These are phyloP conservation scores for Craspedostauros australis DNA, from an alignment of 108 stramenopile genomes.

Conservation along the genomic window DNA sequence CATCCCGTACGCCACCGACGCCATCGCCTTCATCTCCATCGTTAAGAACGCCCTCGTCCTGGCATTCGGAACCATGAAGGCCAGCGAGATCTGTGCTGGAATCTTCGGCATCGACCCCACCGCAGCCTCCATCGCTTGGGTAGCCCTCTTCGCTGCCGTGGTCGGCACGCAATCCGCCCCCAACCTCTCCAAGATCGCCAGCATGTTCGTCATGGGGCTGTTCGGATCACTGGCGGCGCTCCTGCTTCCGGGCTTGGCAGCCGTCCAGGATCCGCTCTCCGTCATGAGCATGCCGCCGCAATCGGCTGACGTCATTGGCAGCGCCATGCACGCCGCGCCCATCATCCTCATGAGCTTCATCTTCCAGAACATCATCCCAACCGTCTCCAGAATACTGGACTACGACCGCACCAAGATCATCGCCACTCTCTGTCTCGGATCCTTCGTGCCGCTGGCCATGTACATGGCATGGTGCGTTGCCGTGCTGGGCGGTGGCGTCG, in stretches of 20 bases:
- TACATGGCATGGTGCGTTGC: constrained; percentile 69
- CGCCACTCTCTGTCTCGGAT: constrained; percentile 51
- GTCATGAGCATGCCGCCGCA: constrained; percentile 29
- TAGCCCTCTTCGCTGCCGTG: constrained; percentile 18
- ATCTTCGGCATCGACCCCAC: too few species aligned
- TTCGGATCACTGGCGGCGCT: constrained; percentile 50
- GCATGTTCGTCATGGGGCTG: constrained; percentile 37
- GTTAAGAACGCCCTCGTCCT: constrained; percentile 49
- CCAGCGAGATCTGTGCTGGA: constrained; percentile 28
- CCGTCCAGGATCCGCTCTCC: constrained; percentile 43
- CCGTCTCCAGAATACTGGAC: constrained; percentile 50
- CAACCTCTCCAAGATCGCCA: constrained; percentile 42
- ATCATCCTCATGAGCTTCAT: constrained; percentile 47
- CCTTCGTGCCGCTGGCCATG: constrained; percentile 54
- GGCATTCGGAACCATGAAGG: constrained; percentile 45
- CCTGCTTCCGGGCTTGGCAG: constrained; percentile 51
- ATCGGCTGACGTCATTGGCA: constrained; percentile 4
- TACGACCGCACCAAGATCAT: constrained; percentile 53
- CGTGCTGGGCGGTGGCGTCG: constrained; percentile 48
- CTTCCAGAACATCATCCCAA: constrained; percentile 79
- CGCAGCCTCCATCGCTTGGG: constrained; percentile 23
- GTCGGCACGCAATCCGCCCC: constrained; percentile 34
- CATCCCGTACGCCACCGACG: constrained; percentile 18
- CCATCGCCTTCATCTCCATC: constrained; percentile 38
- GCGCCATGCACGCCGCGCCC: constrained; percentile 31